Evolutionary conservation across 164 flowering plant genomes (phyloP).

Genomic region (Tetrastigma voinierianum): DNA sequence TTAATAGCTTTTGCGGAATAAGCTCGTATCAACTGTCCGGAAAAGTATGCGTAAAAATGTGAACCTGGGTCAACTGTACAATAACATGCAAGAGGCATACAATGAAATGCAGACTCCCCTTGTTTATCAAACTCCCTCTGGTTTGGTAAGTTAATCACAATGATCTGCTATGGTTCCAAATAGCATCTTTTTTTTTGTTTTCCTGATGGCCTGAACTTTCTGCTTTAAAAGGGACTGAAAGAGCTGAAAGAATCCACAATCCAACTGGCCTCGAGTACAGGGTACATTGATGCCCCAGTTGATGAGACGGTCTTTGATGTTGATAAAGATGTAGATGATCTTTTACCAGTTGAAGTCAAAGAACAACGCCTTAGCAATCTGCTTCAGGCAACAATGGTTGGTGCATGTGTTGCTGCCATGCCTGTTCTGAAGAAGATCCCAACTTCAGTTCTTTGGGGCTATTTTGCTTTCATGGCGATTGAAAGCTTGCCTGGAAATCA

Average conservation of each 20-base stretch:
- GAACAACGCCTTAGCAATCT: constrained; percentile 93
- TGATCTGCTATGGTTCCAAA: background rate
- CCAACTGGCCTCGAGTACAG: constrained; percentile 67
- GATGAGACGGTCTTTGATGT: constrained; percentile 87
- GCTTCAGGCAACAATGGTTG: constrained; percentile 90
- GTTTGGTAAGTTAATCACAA: constrained; percentile 43
- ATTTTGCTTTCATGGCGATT: constrained; percentile 98
- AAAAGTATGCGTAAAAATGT: constrained; percentile 63
- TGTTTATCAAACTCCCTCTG: constrained; percentile 68
- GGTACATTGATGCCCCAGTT: constrained; percentile 83
- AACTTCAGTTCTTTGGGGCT: constrained; percentile 96
- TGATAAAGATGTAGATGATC: constrained; percentile 87
- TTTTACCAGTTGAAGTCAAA: constrained; percentile 88
- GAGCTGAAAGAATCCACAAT: constrained; percentile 86
- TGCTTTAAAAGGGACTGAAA: constrained; percentile 61
- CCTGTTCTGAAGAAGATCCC: constrained; percentile 88
- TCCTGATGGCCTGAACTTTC: constrained; percentile 3
- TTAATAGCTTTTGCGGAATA: constrained; percentile 75
- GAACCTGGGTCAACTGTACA: constrained; percentile 77
- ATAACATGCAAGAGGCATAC: constrained; percentile 87
- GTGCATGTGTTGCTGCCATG: constrained; percentile 92
- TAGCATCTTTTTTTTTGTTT: background rate
- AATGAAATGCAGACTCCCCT: constrained; percentile 91
- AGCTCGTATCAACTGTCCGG: constrained; percentile 84
- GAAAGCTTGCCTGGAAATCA: constrained; percentile 98